Percentiles rank a stretch among this genome's conserved stretches.
Evolutionary conservation across 352 stramenopile genomes (phyloP).

Genomic region (Globisporangium emineosum): DNA sequence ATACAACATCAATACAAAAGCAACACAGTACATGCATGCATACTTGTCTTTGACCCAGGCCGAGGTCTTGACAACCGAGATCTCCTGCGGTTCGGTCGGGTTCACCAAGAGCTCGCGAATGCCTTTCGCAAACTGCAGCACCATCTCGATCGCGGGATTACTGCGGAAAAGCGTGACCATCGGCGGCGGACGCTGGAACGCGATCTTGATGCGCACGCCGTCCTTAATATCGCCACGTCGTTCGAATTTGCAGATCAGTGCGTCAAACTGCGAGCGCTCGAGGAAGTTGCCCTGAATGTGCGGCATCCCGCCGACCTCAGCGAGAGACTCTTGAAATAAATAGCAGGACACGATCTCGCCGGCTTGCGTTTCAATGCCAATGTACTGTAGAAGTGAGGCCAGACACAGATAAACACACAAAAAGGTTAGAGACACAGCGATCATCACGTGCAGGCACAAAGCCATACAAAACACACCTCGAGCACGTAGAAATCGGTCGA

Average conservation of each 20-base stretch:
- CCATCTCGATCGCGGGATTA: slow-evolving; percentile 83
- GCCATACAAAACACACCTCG: slow-evolving; percentile 39
- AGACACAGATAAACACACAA: slow-evolving; percentile 1
- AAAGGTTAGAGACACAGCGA: slow-evolving; percentile 11
- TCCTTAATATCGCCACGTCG: slow-evolving; percentile 65
- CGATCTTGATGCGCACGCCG: slow-evolving; percentile 81
- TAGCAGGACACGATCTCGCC: slow-evolving; percentile 83
- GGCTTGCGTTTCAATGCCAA: slow-evolving; percentile 73
- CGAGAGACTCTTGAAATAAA: slow-evolving; percentile 82
- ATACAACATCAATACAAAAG: neutral
- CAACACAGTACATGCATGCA: slow-evolving; percentile 12
- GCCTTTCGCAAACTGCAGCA: slow-evolving; percentile 73
- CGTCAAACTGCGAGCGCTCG: slow-evolving; percentile 81
- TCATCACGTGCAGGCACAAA: slow-evolving; percentile 3
- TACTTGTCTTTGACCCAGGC: slow-evolving; percentile 86
- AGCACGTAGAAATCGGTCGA: slow-evolving; percentile 86
- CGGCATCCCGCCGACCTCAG: slow-evolving; percentile 78
- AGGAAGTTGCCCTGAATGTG: slow-evolving; percentile 78
- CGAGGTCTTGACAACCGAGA: slow-evolving; percentile 78
- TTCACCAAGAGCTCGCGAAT: slow-evolving; percentile 78
- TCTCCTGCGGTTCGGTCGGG: slow-evolving; percentile 72
- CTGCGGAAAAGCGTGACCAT: slow-evolving; percentile 81
- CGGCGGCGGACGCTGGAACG: slow-evolving; percentile 78
- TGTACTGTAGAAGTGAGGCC: slow-evolving; percentile 45
- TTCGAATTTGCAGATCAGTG: slow-evolving; percentile 85